Base-by-base conservation (phyloP, 306 rosid species). In the Cicer chorassanicum region DNA sequence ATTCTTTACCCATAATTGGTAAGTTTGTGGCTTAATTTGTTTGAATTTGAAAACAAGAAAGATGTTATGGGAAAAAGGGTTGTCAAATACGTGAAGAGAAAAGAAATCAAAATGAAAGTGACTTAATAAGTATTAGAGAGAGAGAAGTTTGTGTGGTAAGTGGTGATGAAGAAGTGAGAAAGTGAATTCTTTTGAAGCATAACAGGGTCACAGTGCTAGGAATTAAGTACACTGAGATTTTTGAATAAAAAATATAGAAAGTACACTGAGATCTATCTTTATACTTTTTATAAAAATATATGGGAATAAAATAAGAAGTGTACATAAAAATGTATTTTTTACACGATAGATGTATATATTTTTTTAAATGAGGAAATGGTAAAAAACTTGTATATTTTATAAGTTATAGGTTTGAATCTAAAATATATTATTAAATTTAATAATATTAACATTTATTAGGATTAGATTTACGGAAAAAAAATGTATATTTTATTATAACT, bases 181-280 rank as follows among this genome's bases (percentile, higher is more conserved):
- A 87, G 85, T 74, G 89, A 91, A 89, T 91, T 87, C 89, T 79
- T 79, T 50, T 43, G 65, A 83, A 84, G 88, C 85, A 86, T 70
- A 72, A 80, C 70, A 78, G 80, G 81, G 71, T 51, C 70, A 65
- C 51, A 74, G 78, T 79, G 84, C 66, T 76, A 83, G 84, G 88
- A 87, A 86, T 80, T 85, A 82, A 87, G 90, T 89, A 85, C 91
- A 80, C 53, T 49, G 53, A 38, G 69, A 50, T 29, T 29, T 29
- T 29, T 29, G 34, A 29, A 29, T 29, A 4, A 3, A 29, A 29
- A 29, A 29, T 3, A 29, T 29, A 29, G 3, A 29, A 29, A 29
- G 38, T 29, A 55, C n/a, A 55, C 9, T 24, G 42, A 59, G 36
- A 16, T 72, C 49, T 38, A 62, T 4, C 72, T 38, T 18, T 36